phyloP scores from a whole-genome alignment of 305 asterid species.

The Solanum hybrid region DNA sequence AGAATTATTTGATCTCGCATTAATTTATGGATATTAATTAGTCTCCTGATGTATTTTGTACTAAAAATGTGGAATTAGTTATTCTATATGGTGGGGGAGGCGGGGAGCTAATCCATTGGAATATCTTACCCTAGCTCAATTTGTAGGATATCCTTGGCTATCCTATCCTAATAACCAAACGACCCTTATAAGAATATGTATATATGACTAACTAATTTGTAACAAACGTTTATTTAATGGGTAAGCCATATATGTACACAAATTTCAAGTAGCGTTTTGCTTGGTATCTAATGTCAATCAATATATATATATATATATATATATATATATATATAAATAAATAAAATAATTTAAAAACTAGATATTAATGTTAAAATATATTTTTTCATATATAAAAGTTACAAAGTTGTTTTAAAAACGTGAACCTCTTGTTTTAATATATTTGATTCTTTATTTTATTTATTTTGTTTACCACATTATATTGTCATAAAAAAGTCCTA shows the following conservation, averaged over 20 bases:
- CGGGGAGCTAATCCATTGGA: neutral
- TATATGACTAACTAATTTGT: neutral
- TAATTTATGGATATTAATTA: neutral
- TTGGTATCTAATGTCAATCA: neutral
- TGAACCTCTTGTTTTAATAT: neutral
- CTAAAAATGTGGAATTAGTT: neutral
- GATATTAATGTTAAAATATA: neutral
- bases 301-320: too few relatives aligned
- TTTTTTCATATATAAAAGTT: neutral
- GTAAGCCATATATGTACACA: neutral
- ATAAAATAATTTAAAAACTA: too few relatives aligned
- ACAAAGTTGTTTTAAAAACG: too few relatives aligned
- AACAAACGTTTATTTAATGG: neutral
- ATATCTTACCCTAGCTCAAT: neutral
- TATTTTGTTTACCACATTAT: neutral
- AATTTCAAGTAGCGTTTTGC: neutral
- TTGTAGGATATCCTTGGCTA: neutral
- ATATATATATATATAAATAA: too few relatives aligned
- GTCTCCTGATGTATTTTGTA: too few relatives aligned
- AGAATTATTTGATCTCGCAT: neutral
- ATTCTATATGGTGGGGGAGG: neutral
- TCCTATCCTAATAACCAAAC: neutral
- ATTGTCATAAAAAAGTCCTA: too few relatives aligned
- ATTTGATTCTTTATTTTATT: neutral
- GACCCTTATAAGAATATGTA: neutral